Base-by-base conservation (phyloP, 306 rosid genomes). In the Trifolium dubium region DNA sequence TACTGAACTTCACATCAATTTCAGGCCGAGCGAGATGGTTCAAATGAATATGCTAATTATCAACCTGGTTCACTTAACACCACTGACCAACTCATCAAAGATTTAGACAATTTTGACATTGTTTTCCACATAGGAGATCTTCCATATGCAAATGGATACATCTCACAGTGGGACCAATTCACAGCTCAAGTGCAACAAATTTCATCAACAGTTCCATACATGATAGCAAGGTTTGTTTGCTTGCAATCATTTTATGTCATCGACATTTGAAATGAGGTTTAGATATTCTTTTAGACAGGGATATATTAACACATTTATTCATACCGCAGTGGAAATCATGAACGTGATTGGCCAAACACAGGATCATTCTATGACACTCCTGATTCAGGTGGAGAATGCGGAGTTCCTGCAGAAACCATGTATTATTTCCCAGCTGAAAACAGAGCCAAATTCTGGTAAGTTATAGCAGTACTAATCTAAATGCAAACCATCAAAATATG, bases 381-480 rank as follows among this genome's bases (percentile, higher is more conserved):
- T 0, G 98, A 93, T 91, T 93, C 98, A 6, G 97, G 97, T 60
- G 98, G 96, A 55, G 97, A 93, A 82, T 93, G 97, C 55, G 97
- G 98, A 29, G 98, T 93, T 76, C 80, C 70, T 55, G 91, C 90
- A 54, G 92, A 91, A 80, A 88, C 94, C 77, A 77, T 91, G 91
- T 93, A 82, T 64, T 93, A 88, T 53, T 83, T 80, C 58, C 98
- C 97, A 62, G 96, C 97, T 34, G 90, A 93, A 76, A 93, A 93
- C 69, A 82, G 81, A 85, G 98, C 98, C 14, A 91, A 91, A 73
- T 91, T 88, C 78, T 93, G 96, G 98, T 93, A 78, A 71, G 62
- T 74, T 69, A 51, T 59, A 23, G 23, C 1, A 23, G 23, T 23
- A 10, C 40, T 28, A 19, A 40, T 63, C 44, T 41, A 18, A 30